Conservation (phyloP, 1,284 basidiomycete species). For the Ganoderma lucidum region DNA sequence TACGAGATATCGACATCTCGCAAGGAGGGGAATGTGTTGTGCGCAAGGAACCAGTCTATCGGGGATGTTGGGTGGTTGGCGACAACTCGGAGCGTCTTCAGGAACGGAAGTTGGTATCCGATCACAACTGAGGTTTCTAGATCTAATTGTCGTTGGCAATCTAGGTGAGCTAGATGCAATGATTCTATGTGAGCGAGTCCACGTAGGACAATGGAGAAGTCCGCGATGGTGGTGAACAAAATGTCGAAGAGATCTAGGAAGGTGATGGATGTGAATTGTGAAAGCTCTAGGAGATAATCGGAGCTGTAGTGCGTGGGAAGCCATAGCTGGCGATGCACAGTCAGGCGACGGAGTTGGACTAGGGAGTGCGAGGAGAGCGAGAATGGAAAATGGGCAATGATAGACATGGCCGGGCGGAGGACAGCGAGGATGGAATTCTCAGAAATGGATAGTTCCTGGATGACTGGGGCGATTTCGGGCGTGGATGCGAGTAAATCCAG, state of each 20-base stretch:
- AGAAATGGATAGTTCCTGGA: slow-evolving; percentile 29
- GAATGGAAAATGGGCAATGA: slow-evolving; percentile 22
- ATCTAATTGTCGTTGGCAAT: slow-evolving; percentile 23
- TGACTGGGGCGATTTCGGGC: slow-evolving; percentile 22
- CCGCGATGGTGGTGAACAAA: slow-evolving; percentile 25
- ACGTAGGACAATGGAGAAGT: slow-evolving; percentile 25
- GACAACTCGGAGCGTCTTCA: slow-evolving; percentile 15
- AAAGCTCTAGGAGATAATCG: slow-evolving; percentile 22
- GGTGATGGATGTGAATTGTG: slow-evolving; percentile 22
- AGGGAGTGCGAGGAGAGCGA: slow-evolving; percentile 12
- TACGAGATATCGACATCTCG: slow-evolving; percentile 18
- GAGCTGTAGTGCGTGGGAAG: slow-evolving; percentile 24
- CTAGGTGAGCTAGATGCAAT: slow-evolving; percentile 19
- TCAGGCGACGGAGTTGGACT: slow-evolving; percentile 13
- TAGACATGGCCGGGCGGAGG: slow-evolving; percentile 24
- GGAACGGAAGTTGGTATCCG: slow-evolving; percentile 16
- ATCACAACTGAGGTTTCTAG: neutral
- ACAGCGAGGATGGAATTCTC: slow-evolving; percentile 28
- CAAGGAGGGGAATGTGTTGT: slow-evolving; percentile 20
- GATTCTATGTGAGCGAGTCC: slow-evolving; percentile 14
- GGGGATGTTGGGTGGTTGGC: slow-evolving; percentile 16
- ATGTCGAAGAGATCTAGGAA: slow-evolving; percentile 27
- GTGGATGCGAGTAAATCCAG: slow-evolving; percentile 17
- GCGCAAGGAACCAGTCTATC: slow-evolving; percentile 23
- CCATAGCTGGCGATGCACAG: slow-evolving; percentile 26